These are phyloP conservation scores for Cardamine resedifolia DNA, from an alignment of 345 rosid genomes.

Conservation along the genomic window DNA sequence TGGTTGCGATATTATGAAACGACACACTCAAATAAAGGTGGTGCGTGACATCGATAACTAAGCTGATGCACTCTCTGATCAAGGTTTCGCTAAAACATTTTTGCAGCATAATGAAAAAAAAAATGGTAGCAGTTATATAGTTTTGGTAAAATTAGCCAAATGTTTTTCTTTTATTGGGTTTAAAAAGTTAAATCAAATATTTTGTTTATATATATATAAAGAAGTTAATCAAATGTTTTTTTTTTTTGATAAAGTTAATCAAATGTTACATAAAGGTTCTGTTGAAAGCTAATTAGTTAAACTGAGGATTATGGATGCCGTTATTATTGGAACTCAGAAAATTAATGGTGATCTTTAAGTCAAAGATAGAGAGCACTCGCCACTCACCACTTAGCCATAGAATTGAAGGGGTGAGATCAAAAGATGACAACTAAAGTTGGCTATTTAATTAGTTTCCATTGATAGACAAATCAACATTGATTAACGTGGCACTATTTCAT, in stretches of 20 bases:
- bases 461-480: constrained; percentile 3
- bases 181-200: too few relatives aligned
- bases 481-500: constrained; percentile 6
- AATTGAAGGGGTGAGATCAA: not conserved
- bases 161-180: too few relatives aligned
- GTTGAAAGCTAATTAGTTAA: not conserved
- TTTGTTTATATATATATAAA: too few relatives aligned
- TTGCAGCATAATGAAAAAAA: not conserved
- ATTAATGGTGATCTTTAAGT: not conserved
- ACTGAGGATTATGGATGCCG: not conserved
- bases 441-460: not conserved
- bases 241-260: not conserved
- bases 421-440: not conserved
- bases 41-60: too few relatives aligned
- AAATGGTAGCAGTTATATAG: not conserved
- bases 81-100: not conserved
- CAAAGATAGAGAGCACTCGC: constrained; percentile 1
- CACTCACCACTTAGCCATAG: not conserved
- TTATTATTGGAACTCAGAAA: not conserved
- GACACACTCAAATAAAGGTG: too few relatives aligned
- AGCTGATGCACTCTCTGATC: too few relatives aligned
- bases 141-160: too few relatives aligned
- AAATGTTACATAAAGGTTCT: not conserved
- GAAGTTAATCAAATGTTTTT: too few relatives aligned
- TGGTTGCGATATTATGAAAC: not conserved